Conservation (phyloP, 805 yeast species). For the Ogataea kodamae region DNA sequence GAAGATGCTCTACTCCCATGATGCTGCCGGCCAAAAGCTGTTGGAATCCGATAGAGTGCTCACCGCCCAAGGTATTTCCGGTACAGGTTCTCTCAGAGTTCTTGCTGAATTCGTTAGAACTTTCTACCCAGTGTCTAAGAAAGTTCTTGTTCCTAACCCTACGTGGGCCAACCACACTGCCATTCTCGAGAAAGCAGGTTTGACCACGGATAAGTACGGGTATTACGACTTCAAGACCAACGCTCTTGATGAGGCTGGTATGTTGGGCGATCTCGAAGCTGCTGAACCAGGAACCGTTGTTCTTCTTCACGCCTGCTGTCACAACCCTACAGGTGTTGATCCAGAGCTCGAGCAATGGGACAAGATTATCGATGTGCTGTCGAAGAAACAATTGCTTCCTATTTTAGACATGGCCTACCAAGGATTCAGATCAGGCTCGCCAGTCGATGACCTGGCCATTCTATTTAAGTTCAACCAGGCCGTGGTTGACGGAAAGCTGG, state of each 20-base stretch:
- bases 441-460: conserved; percentile 60
- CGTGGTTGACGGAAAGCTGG: conserved; percentile 44
- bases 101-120: conserved; percentile 71
- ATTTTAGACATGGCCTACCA: conserved; percentile 93
- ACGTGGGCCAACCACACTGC: conserved; percentile 94
- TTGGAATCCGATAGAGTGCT: conserved; percentile 63
- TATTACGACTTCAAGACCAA: conserved; percentile 66
- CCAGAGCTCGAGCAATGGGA: conserved; percentile 81
- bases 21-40: conserved; percentile 51
- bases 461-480: conserved; percentile 41
- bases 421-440: conserved; percentile 87
- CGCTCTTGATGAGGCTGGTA: conserved; percentile 60
- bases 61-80: conserved; percentile 85
- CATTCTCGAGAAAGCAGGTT: conserved; percentile 71
- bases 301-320: conserved; percentile 91
- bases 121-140: conserved; percentile 48
- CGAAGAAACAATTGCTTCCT: conserved; percentile 62
- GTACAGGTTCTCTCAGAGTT: conserved; percentile 91
- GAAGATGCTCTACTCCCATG: conserved; percentile 68
- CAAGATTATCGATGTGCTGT: conserved; percentile 60
- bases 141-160: conserved; percentile 76
- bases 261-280: conserved; percentile 53
- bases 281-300: conserved; percentile 62
- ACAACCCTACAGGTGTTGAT: conserved; percentile 96
- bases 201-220: conserved; percentile 57